Conservation (phyloP, 2,329 filamentous ascomycete species). For the Colletotrichum sp. region DNA sequence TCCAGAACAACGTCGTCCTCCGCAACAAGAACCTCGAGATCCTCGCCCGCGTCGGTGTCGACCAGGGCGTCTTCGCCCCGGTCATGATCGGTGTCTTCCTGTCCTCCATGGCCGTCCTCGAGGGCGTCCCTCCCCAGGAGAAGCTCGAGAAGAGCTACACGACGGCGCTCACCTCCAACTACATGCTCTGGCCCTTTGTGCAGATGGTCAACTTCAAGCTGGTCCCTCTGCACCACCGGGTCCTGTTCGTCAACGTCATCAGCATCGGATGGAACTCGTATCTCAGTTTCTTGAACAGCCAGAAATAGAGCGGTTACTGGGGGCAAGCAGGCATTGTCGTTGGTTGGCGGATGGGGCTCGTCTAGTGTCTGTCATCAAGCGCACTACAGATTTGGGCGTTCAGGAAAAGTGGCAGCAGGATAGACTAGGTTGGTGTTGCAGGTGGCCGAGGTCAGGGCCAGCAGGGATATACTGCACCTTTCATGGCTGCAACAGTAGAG, state of each 20-base stretch:
- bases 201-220: constrained; percentile 89
- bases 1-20: constrained; percentile 72
- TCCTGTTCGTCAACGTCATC: constrained; percentile 86
- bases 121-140: constrained; percentile 65
- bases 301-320: constrained; percentile 9
- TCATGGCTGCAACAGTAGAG: background rate
- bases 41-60: constrained; percentile 76
- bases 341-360: background rate
- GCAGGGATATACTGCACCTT: background rate
- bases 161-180: constrained; percentile 80
- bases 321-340: no score
- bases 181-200: constrained; percentile 86
- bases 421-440: background rate
- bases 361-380: background rate
- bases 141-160: constrained; percentile 76
- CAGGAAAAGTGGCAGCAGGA: background rate
- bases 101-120: constrained; percentile 81
- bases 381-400: background rate
- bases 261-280: constrained; percentile 72
- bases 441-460: background rate
- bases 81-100: constrained; percentile 83
- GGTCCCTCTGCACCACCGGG: constrained; percentile 81
- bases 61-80: constrained; percentile 87
- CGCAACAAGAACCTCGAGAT: constrained; percentile 74
- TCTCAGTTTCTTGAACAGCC: constrained; percentile 65